Conservation (phyloP, 75 land plant genomes). For the Azolla pinnata region DNA sequence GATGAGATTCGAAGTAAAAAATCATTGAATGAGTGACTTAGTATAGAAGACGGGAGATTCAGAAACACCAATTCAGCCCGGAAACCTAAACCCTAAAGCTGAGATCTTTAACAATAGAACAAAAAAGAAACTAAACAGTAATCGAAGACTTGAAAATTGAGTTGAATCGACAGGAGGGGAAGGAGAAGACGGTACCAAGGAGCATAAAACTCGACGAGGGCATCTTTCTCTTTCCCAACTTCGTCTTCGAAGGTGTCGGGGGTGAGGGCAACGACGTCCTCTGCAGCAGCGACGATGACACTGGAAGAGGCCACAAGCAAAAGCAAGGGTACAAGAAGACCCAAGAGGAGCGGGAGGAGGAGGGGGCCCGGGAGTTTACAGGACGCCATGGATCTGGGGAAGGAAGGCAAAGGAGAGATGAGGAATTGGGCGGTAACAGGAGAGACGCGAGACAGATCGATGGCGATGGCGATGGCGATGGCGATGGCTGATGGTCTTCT, state of each 20-base stretch:
- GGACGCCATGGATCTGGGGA: no score
- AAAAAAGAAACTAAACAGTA: background rate
- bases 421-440: no score
- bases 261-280: conserved; percentile 66
- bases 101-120: background rate
- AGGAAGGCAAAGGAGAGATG: no score
- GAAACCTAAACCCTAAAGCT: no score
- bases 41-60: no score
- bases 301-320: background rate
- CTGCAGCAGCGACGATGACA: conserved; percentile 23
- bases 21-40: background rate
- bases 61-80: no score
- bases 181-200: conserved; percentile 55
- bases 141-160: background rate
- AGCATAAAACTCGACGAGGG: conserved; percentile 95
- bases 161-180: background rate
- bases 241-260: conserved; percentile 69
- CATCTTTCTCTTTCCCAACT: conserved; percentile 71
- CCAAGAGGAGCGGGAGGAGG: no score
- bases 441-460: no score
- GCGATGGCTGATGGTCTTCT: no score
- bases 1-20: no score
- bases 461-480: background rate
- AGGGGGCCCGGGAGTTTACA: no score
- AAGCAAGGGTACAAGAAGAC: no score